Conservation (phyloP, 805 yeast species). For the Candida rishiriensis region DNA sequence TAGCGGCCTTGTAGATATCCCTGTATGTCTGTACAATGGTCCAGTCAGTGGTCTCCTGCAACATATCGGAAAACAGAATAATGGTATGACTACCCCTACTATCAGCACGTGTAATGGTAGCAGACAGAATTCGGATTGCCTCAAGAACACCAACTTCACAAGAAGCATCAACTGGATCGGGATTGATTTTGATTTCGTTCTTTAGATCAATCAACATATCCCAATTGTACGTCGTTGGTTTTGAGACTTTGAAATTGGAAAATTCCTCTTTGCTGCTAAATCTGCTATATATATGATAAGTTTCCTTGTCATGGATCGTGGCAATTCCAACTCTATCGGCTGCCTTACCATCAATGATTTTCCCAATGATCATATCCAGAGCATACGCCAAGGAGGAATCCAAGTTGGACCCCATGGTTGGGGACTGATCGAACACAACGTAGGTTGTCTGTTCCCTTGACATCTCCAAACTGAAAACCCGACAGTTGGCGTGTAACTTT, state of each 20-base stretch:
- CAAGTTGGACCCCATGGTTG: constrained; percentile 38
- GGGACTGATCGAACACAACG: constrained; percentile 48
- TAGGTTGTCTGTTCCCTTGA: constrained; percentile 22
- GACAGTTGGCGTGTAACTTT: too few relatives aligned
- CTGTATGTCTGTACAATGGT: constrained; percentile 8
- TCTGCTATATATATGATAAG: constrained; percentile 21
- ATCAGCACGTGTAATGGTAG: background rate
- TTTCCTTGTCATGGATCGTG: constrained; percentile 22
- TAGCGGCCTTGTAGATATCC: constrained; percentile 11
- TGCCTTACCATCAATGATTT: constrained; percentile 24
- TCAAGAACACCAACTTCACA: constrained; percentile 27
- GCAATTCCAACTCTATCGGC: constrained; percentile 22
- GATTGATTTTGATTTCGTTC: constrained; percentile 11
- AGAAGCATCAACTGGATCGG: constrained; percentile 5
- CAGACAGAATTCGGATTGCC: constrained; percentile 13
- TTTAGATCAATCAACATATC: constrained; percentile 10
- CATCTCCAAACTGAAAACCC: constrained; percentile 4
- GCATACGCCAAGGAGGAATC: constrained; percentile 38
- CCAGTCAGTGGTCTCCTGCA: constrained; percentile 13
- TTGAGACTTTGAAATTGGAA: constrained; percentile 17
- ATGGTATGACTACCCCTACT: constrained; percentile 15
- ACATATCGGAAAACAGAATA: constrained; percentile 15
- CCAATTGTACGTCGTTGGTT: constrained; percentile 18
- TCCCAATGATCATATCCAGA: constrained; percentile 33
- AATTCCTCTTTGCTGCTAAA: constrained; percentile 17